These are phyloP conservation scores for Moesziomyces parantarcticus DNA, from an alignment of 1,284 basidiomycete genomes.

Conservation along the genomic window DNA sequence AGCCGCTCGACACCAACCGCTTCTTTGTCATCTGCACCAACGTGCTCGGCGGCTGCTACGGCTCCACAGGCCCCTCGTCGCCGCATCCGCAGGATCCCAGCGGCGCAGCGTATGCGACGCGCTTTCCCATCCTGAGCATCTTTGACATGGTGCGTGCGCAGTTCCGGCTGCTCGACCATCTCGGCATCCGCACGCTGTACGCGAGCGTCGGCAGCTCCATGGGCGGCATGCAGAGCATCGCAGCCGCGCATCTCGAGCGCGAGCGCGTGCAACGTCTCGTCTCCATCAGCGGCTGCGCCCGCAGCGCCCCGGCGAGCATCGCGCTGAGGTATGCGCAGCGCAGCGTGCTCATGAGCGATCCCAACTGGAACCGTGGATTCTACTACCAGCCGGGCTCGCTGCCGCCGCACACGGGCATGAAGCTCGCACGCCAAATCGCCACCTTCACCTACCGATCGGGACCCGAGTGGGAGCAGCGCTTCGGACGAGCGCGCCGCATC, in stretches of 20 bases:
- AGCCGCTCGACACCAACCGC: slow-evolving; percentile 86
- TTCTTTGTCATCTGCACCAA: slow-evolving; percentile 97
- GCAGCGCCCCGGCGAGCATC: slow-evolving; percentile 88
- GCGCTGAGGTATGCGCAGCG: slow-evolving; percentile 96
- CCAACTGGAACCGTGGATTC: slow-evolving; percentile 98
- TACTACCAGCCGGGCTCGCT: slow-evolving; percentile 84
- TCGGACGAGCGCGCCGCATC: slow-evolving; percentile 79
- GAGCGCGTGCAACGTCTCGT: slow-evolving; percentile 87
- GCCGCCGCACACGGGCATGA: slow-evolving; percentile 98
- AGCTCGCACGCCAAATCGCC: slow-evolving; percentile 96
- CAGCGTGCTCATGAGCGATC: slow-evolving; percentile 96
- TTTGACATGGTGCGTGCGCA: slow-evolving; percentile 97
- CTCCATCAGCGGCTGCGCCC: slow-evolving; percentile 91
- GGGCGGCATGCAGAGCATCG: slow-evolving; percentile 98
- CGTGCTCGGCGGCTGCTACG: slow-evolving; percentile 96
- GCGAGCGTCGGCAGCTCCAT: slow-evolving; percentile 93
- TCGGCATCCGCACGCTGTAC: slow-evolving; percentile 86
- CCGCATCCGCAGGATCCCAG: slow-evolving; percentile 74
- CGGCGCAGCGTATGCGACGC: slow-evolving; percentile 79
- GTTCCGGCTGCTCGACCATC: slow-evolving; percentile 83
- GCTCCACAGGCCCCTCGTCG: slow-evolving; percentile 91
- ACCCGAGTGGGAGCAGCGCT: slow-evolving; percentile 97
- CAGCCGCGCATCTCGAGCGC: slow-evolving; percentile 92
- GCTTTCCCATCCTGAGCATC: slow-evolving; percentile 89
- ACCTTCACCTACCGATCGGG: slow-evolving; percentile 99